Evolutionary conservation across 2,329 filamentous ascomycete species (phyloP), one percentile per base, ranked within the genome.

Genomic region (Aspergillaceae sp.): DNA sequence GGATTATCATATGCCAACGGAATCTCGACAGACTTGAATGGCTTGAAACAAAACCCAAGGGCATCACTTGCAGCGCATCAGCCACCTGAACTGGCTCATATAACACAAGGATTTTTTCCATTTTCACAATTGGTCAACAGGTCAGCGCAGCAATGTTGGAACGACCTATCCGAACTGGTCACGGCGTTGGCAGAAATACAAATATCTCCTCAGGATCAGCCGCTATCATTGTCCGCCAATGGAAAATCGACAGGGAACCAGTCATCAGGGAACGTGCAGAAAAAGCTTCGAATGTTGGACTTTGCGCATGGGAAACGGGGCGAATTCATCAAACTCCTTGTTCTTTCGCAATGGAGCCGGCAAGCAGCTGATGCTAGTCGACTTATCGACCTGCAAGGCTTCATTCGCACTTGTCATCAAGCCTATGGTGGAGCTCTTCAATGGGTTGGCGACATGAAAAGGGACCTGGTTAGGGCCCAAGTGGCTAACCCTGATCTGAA

Each of bases 321-420:
- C 29, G 88, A 87, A 70, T 97, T 94, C 74, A 87, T 94, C 64
- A 97, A 98, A 70, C 79, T 90, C 5, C 75, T 96, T 19, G 88
- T 98, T 26, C 83, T 98, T 41, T 82, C 86, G 1, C 85, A 92
- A 67, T 98, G 92, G 92, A 87, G 86, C 62, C 79, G 86, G 59
- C 84, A 86, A 63, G 82, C 84, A 32, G 76, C 81, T 35, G 81
- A 86, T 56, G 86, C 97, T 56, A 86, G 84, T 70, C 88, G 85
- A 65, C 76, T 97, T 50, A 94, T 97, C 54, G 90, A 97, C 60
- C 71, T 98, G 53, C 86, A 86, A 61, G 75, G 77, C 28, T 88
- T 91, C 72, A 74, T 94, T 50, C 76, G 82, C 48, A 69, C 73
- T 47, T 77, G 86, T 57, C 75, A 82, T 50, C 66, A 74, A 41